Evolutionary conservation across 257 asterid genomes (phyloP).

Genomic region (Fraxinus excelsior): DNA sequence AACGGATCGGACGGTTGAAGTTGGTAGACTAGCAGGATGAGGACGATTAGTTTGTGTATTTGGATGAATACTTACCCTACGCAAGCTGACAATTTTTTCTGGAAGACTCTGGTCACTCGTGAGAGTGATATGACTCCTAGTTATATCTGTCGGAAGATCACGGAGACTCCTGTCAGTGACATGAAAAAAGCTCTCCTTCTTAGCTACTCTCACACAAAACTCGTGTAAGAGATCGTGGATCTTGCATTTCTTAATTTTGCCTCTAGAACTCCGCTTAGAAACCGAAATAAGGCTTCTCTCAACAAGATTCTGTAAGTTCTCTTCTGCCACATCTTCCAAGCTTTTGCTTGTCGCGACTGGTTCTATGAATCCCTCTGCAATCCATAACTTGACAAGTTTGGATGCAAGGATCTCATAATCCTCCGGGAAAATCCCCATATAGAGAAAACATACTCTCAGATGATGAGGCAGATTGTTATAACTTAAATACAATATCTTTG

Average conservation of each 20-base stretch:
- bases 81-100: background rate
- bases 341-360: background rate
- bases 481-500: background rate
- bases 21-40: too few relatives aligned
- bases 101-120: too few relatives aligned
- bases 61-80: background rate
- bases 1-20: too few relatives aligned
- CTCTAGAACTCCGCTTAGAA: background rate
- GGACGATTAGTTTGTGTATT: background rate
- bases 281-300: background rate
- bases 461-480: slow-evolving; percentile 14
- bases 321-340: background rate
- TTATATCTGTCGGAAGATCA: too few relatives aligned
- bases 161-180: background rate
- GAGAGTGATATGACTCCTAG: too few relatives aligned
- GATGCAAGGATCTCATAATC: background rate
- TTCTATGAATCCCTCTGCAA: slow-evolving; percentile 6
- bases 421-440: slow-evolving; percentile 16
- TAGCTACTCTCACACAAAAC: background rate
- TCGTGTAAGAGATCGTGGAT: background rate
- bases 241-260: background rate
- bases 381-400: slow-evolving; percentile 20
- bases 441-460: slow-evolving; percentile 19
- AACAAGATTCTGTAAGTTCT: background rate
- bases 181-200: background rate